These are phyloP conservation scores for Colletotrichum sp. DNA, from an alignment of 2,329 filamentous ascomycete genomes.

Conservation along the genomic window DNA sequence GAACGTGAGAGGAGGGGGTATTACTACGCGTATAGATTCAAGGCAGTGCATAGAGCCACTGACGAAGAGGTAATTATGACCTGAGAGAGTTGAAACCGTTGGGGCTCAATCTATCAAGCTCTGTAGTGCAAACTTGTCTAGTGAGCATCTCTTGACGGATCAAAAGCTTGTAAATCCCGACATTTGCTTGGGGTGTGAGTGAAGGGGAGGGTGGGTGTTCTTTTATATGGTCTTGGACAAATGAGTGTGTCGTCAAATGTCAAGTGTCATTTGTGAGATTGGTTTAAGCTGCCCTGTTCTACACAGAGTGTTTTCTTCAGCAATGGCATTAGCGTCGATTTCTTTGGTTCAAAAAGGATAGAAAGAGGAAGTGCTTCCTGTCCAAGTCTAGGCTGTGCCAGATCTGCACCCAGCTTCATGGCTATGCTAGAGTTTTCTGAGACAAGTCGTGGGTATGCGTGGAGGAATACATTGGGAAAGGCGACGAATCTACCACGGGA, in stretches of 20 bases:
- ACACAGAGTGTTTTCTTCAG: not conserved
- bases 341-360: not conserved
- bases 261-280: rapidly evolving
- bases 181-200: not conserved
- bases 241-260: not conserved
- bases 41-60: rapidly evolving
- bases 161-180: not conserved
- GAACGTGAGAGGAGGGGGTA: not conserved
- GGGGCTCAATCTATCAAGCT: not conserved
- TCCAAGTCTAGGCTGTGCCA: no score
- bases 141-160: not conserved
- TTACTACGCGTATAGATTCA: not conserved
- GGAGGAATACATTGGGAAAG: not conserved
- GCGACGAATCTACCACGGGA: rapidly evolving
- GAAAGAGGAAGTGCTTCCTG: no score
- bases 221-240: not conserved
- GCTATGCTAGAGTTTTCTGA: rapidly evolving
- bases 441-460: not conserved
- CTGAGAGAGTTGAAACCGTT: not conserved
- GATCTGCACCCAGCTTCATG: rapidly evolving
- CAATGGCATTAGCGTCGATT: not conserved
- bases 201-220: not conserved
- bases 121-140: not conserved
- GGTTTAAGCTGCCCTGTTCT: not conserved
- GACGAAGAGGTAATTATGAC: rapidly evolving